Base-by-base conservation (phyloP, 306 rosid genomes). In the Cucurbita pepo region DNA sequence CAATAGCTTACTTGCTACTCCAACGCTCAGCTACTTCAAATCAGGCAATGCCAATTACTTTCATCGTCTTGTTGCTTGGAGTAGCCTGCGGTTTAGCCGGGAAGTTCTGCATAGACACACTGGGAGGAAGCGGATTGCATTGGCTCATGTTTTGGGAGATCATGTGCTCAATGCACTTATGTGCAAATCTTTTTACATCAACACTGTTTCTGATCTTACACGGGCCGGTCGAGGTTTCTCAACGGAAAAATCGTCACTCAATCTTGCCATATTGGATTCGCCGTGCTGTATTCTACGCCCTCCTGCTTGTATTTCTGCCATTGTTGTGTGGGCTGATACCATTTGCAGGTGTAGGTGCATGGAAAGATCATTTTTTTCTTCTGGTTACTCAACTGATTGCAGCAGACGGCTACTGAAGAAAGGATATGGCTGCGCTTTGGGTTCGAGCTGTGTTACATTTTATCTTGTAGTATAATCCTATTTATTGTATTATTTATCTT, bases 131-230 rank as follows among this genome's bases (percentile, higher is more conserved):
- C 48, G 96, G 99, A 53, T 78, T 74, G 54, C 71, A 74, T 54
- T 94, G 99, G 99, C 88, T 91, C 50, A 7, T 88, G 18, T 85
- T 77, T 58, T 91, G 97, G 96, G 96, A 89, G 84, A 76, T 60
- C 11, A 76, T 91, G 0, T 91, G 97, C 76, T 43, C 77, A 19
- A 51, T 94, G 63, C 95, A 94, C 72, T 89, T 94, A 85, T 57
- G 86, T 15, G 82, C 83, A 54, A 81, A 86, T 57, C 72, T 81
- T 52, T 82, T 58, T 21, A 83, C 91, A 57, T 76, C 99, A 1
- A 18, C 65, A 18, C 40, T 84, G 84, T 88, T 79, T 77, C 10
- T 5, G 38, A 73, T 91, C 69, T 96, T 91, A 69, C 72, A 88
- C 38, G 97, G 96, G 73, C 88, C 95, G 0, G 51, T 94, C 41